Conservation (phyloP, 208 protist genomes). For the Acanthamoeba triangularis region DNA sequence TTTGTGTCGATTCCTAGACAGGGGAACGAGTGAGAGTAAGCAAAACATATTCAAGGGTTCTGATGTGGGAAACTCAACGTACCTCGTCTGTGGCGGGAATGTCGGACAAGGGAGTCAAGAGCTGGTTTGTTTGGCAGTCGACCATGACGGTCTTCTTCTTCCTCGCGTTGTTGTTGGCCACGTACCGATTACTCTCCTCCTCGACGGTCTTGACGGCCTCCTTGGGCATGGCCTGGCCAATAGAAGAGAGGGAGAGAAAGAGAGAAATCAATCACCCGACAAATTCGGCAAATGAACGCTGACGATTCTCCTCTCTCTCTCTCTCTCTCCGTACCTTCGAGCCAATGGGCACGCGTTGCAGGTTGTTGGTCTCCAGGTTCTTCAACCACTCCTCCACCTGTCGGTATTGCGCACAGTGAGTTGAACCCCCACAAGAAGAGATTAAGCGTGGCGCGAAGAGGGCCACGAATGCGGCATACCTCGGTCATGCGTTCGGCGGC, state of each 20-base stretch:
- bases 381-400: conserved; percentile 58
- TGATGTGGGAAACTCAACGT: not conserved
- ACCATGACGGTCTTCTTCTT: conserved; percentile 46
- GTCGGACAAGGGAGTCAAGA: conserved; percentile 3
- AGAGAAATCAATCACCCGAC: not conserved
- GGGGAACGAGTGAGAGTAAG: not conserved
- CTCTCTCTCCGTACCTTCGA: not conserved
- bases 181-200: conserved; percentile 60
- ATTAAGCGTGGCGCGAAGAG: no score
- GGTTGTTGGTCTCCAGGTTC: conserved; percentile 30
- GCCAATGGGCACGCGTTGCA: conserved; percentile 50
- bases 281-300: not conserved
- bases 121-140: not conserved
- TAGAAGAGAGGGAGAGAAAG: not conserved
- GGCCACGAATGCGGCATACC: not conserved
- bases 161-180: not conserved
- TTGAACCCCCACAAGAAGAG: no score
- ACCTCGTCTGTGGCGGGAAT: conserved; percentile 16
- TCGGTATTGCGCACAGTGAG: no score
- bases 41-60: no score
- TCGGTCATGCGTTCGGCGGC: not conserved
- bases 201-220: conserved; percentile 55
- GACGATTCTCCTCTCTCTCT: not conserved
- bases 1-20: not conserved
- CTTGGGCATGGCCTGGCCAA: conserved; percentile 30